phyloP scores from a whole-genome alignment of 2,329 filamentous ascomycete species.

The Neonectria neomacrospora region DNA sequence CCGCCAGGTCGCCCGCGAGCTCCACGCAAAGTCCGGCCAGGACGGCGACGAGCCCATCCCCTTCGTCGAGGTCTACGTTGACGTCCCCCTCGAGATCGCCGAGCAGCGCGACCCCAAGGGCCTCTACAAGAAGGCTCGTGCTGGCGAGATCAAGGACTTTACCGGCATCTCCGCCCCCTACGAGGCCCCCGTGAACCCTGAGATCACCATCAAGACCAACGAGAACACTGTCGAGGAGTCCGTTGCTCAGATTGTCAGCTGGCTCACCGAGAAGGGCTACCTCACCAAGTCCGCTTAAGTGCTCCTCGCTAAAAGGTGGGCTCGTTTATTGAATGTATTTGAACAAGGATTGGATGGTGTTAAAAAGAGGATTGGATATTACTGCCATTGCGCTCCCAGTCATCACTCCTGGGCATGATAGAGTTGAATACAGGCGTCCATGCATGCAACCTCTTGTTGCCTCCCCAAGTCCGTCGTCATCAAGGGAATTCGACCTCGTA shows the following conservation, averaged over 20 bases:
- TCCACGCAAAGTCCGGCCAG: conserved; percentile 72
- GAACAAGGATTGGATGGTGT: conserved; percentile 26
- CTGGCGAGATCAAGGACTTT: conserved; percentile 96
- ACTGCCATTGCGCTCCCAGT: conserved; percentile 40
- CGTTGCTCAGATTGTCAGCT: conserved; percentile 84
- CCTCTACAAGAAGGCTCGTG: conserved; percentile 94
- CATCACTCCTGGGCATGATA: conserved; percentile 40
- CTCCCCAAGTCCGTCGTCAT: conserved; percentile 21
- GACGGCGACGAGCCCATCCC: conserved; percentile 75
- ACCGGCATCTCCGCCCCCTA: conserved; percentile 96
- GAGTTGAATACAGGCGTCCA: conserved; percentile 47
- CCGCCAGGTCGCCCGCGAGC: conserved; percentile 80
- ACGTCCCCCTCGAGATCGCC: conserved; percentile 89
- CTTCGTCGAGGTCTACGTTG: conserved; percentile 94
- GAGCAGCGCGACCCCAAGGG: conserved; percentile 98
- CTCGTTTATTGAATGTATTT: conserved; percentile 27
- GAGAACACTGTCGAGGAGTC: conserved; percentile 88
- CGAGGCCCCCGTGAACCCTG: conserved; percentile 85
- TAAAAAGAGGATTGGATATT: conserved; percentile 43
- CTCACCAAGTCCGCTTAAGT: conserved; percentile 46
- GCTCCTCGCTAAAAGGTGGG: not conserved
- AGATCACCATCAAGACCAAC: conserved; percentile 87
- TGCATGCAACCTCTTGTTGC: conserved; percentile 36
- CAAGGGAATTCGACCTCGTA: conserved; percentile 87
- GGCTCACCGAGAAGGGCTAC: conserved; percentile 75